Evolutionary conservation across 176 grass and related monocot genomes (phyloP), one percentile per base, ranked within the genome.

Genomic region (Secale cereale): DNA sequence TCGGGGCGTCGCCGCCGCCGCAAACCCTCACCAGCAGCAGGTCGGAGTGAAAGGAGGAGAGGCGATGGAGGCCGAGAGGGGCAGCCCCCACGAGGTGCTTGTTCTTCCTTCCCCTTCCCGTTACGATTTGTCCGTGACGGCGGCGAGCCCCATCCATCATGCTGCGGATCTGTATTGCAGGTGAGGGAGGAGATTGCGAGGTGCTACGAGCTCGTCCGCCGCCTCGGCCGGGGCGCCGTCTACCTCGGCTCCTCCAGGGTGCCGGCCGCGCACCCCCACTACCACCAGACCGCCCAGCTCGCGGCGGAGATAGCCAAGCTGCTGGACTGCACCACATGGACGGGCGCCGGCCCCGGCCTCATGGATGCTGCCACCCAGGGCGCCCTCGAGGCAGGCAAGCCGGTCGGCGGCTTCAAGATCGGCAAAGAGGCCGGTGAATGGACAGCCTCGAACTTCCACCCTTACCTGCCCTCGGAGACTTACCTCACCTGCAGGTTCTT

Each of bases 401-500:
- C 71, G 0, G 79, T 94, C 3, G 91, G 89, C 0, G 91, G 93
- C 40, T 95, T 98, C 84, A 98, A 91, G 88, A 98, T 98, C 32
- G 74, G 62, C 25, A 95, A 76, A 79, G 97, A 98, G 85, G 80
- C 89, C 2, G 89, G 93, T 4, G 91, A 98, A 89, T 94, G 97
- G 91, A 94, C 93, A 69, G 85, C 78, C 73, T 94, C 93, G 37
- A 87, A 56, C 45, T 91, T 94, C 88, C 93, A 98, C 71, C 81
- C 93, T 77, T 95, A 95, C 76, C 86, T 95, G 10, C 89, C 93
- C 35, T 37, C 86, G 0, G 83, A 92, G 11, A 89, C 86, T 3
- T 95, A 98, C 86, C 65, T 92, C 74, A 98, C 97, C 35, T 98
- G 93, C 91, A 94, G 97, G 86, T 98, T 98, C 70, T 95, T 98